phyloP scores from a whole-genome alignment of 1,139 yeast genomes.

The Diutina mesorugosa region DNA sequence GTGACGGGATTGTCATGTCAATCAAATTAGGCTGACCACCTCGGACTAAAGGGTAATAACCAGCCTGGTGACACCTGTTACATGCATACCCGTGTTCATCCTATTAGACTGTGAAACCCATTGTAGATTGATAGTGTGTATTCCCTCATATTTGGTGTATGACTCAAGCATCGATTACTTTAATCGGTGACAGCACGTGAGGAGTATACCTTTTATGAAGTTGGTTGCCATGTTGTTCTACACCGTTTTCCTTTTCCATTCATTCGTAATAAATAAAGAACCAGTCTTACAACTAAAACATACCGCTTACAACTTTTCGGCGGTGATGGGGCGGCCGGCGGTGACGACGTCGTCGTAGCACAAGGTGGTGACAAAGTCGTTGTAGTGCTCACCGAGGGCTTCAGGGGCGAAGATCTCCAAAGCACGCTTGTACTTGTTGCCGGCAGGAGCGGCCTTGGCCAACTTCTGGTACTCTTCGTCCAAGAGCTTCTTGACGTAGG shows the following conservation, averaged over 20 bases:
- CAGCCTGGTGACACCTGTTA: too few relatives aligned
- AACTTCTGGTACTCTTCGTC: constrained; percentile 52
- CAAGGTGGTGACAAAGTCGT: constrained; percentile 61
- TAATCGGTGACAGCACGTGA: too few relatives aligned
- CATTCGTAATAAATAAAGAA: not conserved
- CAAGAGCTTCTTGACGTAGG: constrained; percentile 41
- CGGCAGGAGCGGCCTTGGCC: constrained; percentile 30
- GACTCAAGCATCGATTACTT: too few relatives aligned
- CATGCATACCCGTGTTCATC: too few relatives aligned
- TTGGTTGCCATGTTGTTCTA: too few relatives aligned
- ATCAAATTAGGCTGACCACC: too few relatives aligned
- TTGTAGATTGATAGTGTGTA: too few relatives aligned
- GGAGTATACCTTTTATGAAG: too few relatives aligned
- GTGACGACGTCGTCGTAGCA: constrained; percentile 60
- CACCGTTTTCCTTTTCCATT: not conserved
- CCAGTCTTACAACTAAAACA: not conserved
- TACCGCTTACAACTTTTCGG: constrained; percentile 25
- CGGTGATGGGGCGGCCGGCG: constrained; percentile 31
- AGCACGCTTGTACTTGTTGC: constrained; percentile 52
- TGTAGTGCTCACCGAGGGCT: constrained; percentile 51
- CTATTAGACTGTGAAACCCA: too few relatives aligned
- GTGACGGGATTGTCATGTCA: too few relatives aligned
- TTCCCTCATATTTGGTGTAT: too few relatives aligned
- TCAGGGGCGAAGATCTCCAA: constrained; percentile 54
- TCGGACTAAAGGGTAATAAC: too few relatives aligned